Conservation (phyloP, 495 filamentous ascomycete species). For the Astrocystis sublimbata region DNA sequence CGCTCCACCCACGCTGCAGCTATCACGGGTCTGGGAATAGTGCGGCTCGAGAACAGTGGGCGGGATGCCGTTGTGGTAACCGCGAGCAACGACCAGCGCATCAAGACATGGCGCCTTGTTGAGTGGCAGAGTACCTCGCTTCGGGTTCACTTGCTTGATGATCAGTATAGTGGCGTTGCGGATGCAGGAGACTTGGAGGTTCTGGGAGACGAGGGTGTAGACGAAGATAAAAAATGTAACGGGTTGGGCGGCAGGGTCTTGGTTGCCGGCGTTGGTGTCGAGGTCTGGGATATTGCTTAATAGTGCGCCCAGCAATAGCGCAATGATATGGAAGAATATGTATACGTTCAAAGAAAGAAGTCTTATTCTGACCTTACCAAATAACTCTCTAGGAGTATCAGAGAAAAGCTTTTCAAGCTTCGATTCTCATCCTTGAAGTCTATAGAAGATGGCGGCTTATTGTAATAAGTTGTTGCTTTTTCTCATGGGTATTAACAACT, state of each 20-base stretch:
- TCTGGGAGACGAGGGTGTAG: constrained; percentile 5
- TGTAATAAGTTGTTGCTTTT: too few species aligned
- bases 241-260: constrained; percentile 38
- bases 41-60: constrained; percentile 30
- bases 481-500: too few species aligned
- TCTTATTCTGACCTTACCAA: too few species aligned
- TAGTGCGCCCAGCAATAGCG: background rate
- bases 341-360: too few species aligned
- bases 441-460: too few species aligned
- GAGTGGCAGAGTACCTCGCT: constrained; percentile 30
- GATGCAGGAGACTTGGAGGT: constrained; percentile 48
- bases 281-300: constrained; percentile 38
- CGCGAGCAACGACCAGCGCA: constrained; percentile 76
- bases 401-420: too few species aligned
- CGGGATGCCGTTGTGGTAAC: constrained; percentile 49
- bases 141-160: constrained; percentile 46
- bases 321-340: background rate
- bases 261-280: constrained; percentile 52
- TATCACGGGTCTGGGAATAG: constrained; percentile 63
- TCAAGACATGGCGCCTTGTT: constrained; percentile 68
- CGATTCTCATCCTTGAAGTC: too few species aligned
- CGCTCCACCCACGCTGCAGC: constrained; percentile 78
- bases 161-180: constrained; percentile 64
- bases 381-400: too few species aligned
- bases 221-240: constrained; percentile 8